Percentiles rank a stretch among this genome's conserved stretches.
These are phyloP conservation scores for Lasiodiplodia sp. DNA, from an alignment of 2,329 filamentous ascomycete species.

Conservation along the genomic window DNA sequence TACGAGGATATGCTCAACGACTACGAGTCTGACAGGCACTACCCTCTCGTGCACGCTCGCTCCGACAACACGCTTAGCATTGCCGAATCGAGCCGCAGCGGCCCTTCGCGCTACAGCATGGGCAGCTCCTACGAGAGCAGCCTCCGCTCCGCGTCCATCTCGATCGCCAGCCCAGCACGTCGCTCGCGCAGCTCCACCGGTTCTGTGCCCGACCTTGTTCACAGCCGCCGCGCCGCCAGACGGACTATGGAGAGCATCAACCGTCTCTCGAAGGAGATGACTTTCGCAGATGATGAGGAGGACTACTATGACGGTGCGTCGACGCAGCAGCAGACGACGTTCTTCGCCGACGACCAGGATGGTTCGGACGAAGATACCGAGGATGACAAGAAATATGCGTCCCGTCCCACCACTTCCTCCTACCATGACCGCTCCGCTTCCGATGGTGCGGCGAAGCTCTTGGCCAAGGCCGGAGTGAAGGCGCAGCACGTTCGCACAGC, in stretches of 20 bases:
- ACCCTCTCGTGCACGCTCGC: conserved; percentile 51
- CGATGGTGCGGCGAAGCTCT: conserved; percentile 43
- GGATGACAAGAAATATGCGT: conserved; percentile 26
- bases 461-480: conserved; percentile 30
- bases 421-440: conserved; percentile 45
- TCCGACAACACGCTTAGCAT: conserved; percentile 40
- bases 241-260: conserved; percentile 44
- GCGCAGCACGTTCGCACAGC: conserved; percentile 24
- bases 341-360: conserved; percentile 37
- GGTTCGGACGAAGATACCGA: conserved; percentile 33
- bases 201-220: conserved; percentile 48
- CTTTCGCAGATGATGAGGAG: conserved; percentile 37
- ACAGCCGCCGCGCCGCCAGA: conserved; percentile 43
- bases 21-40: conserved; percentile 57
- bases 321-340: conserved; percentile 12
- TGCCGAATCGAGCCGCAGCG: conserved; percentile 55
- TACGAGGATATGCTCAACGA: conserved; percentile 49
- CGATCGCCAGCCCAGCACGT: conserved; percentile 44
- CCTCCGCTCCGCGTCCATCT: conserved; percentile 53
- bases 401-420: conserved; percentile 27
- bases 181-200: conserved; percentile 48
- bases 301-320: background rate
- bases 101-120: conserved; percentile 61
- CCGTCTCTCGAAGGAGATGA: conserved; percentile 43
- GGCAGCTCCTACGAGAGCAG: conserved; percentile 64